Evolutionary conservation across 345 rosid genomes (phyloP).

Genomic region (Arabis hirsuta): DNA sequence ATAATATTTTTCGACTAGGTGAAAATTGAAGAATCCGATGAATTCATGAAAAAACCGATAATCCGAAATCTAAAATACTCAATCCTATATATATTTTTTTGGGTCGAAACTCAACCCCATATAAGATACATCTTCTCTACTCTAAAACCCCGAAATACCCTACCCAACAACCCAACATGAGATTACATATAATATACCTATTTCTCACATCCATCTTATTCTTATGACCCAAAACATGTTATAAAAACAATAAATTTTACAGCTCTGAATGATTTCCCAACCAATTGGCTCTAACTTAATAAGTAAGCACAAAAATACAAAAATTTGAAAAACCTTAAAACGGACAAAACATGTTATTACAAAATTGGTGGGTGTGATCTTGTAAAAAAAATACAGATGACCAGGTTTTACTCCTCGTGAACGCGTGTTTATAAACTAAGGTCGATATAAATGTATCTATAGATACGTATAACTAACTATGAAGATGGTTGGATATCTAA

Average conservation of each 20-base stretch:
- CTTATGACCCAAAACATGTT: not conserved
- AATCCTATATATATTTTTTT: too few relatives aligned
- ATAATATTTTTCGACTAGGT: too few relatives aligned
- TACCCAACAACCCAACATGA: not conserved
- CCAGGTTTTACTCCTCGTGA: slow-evolving; percentile 34
- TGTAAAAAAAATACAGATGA: slow-evolving; percentile 10
- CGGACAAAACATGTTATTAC: slow-evolving; percentile 42
- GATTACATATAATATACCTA: not conserved
- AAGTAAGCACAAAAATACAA: slow-evolving; percentile 24
- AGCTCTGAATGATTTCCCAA: slow-evolving; percentile 33
- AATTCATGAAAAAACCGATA: too few relatives aligned
- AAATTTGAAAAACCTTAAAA: not conserved
- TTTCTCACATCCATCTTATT: not conserved
- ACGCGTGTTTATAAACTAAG: slow-evolving; percentile 35
- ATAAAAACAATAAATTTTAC: not conserved
- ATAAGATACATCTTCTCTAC: too few relatives aligned
- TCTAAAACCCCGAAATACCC: too few relatives aligned
- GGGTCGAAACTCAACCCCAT: too few relatives aligned
- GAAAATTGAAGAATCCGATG: too few relatives aligned
- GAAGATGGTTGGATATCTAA: slow-evolving; percentile 39
- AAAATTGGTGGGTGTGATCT: slow-evolving; percentile 39
- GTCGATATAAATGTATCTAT: slow-evolving; percentile 3
- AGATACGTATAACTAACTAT: slow-evolving; percentile 25
- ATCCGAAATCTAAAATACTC: too few relatives aligned
- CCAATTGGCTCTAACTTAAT: slow-evolving; percentile 34